Percentiles rank a stretch among this genome's conserved stretches.
Conservation (phyloP, 495 filamentous ascomycete genomes). For the Annulohypoxylon maeteangense region DNA sequence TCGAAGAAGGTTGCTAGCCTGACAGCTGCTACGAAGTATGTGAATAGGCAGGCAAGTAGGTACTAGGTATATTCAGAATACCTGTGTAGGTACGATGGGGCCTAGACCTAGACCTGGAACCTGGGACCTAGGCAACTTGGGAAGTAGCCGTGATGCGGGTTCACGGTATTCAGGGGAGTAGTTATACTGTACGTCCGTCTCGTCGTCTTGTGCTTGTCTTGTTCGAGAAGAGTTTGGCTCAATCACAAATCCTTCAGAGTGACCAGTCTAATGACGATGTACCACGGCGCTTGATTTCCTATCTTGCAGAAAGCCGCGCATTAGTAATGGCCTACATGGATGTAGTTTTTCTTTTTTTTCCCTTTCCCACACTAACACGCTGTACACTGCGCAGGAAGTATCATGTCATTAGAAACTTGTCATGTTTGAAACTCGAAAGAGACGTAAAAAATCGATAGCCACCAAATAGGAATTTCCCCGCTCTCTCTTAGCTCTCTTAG, state of each 20-base stretch:
- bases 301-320: slow-evolving; percentile 28
- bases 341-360: slow-evolving; percentile 10
- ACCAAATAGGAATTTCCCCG: slow-evolving; percentile 44
- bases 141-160: slow-evolving; percentile 21
- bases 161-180: slow-evolving; percentile 43
- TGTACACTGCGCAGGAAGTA: neutral
- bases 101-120: neutral
- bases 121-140: neutral
- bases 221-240: slow-evolving; percentile 17
- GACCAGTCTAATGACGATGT: slow-evolving; percentile 18
- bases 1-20: slow-evolving; percentile 9
- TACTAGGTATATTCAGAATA: neutral
- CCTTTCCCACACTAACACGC: neutral
- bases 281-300: slow-evolving; percentile 22
- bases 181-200: slow-evolving; percentile 39
- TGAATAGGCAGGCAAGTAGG: neutral
- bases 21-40: neutral
- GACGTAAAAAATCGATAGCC: slow-evolving; percentile 20
- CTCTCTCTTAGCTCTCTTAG: slow-evolving; percentile 34
- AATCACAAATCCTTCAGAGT: slow-evolving; percentile 42
- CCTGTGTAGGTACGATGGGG: neutral
- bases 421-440: slow-evolving; percentile 39
- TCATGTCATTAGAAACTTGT: slow-evolving; percentile 19
- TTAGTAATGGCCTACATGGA: slow-evolving; percentile 28
- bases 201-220: neutral